Base-by-base conservation (phyloP, 1,139 yeast species). In the Blastobotrys capitulatus region DNA sequence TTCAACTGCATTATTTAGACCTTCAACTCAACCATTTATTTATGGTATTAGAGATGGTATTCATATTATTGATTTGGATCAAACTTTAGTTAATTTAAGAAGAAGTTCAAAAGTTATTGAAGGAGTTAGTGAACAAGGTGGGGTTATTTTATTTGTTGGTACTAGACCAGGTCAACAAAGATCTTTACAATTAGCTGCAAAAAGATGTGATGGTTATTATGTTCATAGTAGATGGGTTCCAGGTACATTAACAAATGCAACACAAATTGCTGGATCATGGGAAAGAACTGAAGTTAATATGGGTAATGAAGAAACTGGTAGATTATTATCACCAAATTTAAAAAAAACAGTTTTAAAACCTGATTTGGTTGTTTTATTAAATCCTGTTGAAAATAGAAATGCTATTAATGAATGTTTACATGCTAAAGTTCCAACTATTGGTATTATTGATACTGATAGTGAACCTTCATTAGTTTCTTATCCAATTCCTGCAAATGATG, bases 401-500 rank as follows among this genome's bases (percentile, higher is more conserved):
- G 85, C 94, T 52, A 72, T 92, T 51, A 75, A 76, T 48, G 98
- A 92, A 69, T 94, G 97, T 58, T 78, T 82, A 57, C 82, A 82
- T 61, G 76, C 83, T 54, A 79, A 95, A 65, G 80, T 92, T 26
- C 98, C 98, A 53, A 90, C 97, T 1, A 82, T 92, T 60, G 98
- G 96, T 36, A 78, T 92, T 52, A 82, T 94, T 57, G 98, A 92
- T 68, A 88, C 98, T 26, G 92, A 92, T 67, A 82, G 85, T 68
- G 97, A 92, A 64, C 95, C 97, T 18, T 79, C 88, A 8, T 71
- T 85, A 58, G 85, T 92, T 50, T 87, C 96, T 1, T 92, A 92
- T 67, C 95, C 97, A 46, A 86, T 92, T 58, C 97, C 98, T 25
- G 95, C 95, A 55, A 92, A 92, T 63, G 97, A 92, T 67, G 97